These are phyloP conservation scores for Leptographium radiaticola DNA, from an alignment of 2,329 filamentous ascomycete genomes.

Conservation along the genomic window DNA sequence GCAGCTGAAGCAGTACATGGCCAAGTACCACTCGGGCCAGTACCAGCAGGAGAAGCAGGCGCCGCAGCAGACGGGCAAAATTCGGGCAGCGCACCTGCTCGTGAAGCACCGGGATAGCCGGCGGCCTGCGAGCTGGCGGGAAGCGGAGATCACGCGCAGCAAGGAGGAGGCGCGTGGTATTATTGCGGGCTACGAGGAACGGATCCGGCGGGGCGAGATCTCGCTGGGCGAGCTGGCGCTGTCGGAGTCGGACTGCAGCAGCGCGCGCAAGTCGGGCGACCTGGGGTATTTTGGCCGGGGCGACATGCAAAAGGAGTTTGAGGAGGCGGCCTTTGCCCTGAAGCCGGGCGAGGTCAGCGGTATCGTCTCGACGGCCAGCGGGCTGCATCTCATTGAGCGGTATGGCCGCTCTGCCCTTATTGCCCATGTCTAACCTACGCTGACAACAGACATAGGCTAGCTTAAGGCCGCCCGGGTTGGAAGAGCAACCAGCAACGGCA, in stretches of 20 bases:
- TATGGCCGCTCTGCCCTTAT: constrained; percentile 24
- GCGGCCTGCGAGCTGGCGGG: constrained; percentile 84
- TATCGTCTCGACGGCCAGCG: constrained; percentile 84
- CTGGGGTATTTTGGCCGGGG: constrained; percentile 87
- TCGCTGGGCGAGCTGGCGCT: constrained; percentile 72
- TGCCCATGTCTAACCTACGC: too few relatives aligned
- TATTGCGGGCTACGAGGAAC: constrained; percentile 59
- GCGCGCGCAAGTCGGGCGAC: constrained; percentile 85
- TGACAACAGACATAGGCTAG: neutral
- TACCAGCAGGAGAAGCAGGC: constrained; percentile 12
- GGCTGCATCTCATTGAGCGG: constrained; percentile 92
- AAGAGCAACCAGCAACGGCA: neutral
- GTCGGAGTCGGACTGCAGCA: constrained; percentile 90
- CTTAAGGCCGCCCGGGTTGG: neutral
- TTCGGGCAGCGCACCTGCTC: constrained; percentile 81
- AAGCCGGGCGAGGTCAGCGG: constrained; percentile 76
- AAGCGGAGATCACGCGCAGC: constrained; percentile 73
- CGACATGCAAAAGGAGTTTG: constrained; percentile 98
- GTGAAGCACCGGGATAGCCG: constrained; percentile 88
- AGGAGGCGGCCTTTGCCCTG: constrained; percentile 87
- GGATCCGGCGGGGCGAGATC: constrained; percentile 57
- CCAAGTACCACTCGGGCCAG: constrained; percentile 59
- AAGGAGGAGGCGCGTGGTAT: constrained; percentile 79
- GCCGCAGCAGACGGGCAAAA: constrained; percentile 50
- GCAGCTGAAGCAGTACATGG: constrained; percentile 91